Evolutionary conservation across 2,329 filamentous ascomycete species (phyloP).

Genomic region (Ilyonectria sp.): DNA sequence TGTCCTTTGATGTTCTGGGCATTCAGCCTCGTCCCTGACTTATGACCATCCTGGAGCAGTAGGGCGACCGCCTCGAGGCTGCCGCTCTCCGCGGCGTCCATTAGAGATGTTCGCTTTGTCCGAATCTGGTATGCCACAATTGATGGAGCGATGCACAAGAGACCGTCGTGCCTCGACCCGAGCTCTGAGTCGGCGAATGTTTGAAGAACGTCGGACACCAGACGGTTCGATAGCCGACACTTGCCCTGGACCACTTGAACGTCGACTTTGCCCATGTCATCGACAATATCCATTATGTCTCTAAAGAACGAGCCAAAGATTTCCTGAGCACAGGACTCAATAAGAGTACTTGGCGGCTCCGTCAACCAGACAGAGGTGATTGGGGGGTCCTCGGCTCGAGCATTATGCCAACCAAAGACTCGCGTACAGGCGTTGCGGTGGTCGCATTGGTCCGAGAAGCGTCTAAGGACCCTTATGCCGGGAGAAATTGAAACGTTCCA

Average conservation of each 20-base stretch:
- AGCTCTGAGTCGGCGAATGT: not conserved
- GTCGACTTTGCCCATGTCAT: constrained; percentile 1
- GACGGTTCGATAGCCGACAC: not conserved
- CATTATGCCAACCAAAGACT: constrained; percentile 8
- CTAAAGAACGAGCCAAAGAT: constrained; percentile 11
- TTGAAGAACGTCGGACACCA: not conserved
- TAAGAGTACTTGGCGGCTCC: not conserved
- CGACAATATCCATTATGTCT: not conserved
- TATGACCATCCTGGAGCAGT: too few species aligned
- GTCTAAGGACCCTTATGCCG: not conserved
- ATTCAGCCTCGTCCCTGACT: too few species aligned
- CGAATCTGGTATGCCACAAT: too few species aligned
- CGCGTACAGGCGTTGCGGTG: too few species aligned
- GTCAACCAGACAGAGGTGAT: not conserved
- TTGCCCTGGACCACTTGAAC: not conserved
- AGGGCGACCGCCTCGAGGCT: too few species aligned
- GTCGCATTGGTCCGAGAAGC: not conserved
- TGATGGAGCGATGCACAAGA: not conserved
- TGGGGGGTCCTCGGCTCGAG: not conserved
- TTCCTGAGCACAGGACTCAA: constrained; percentile 6
- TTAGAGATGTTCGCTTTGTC: too few species aligned
- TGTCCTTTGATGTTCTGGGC: too few species aligned
- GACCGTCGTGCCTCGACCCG: not conserved
- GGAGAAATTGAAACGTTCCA: too few species aligned
- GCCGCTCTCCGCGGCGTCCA: too few species aligned